Conservation (phyloP, 2,329 filamentous ascomycete species). For the Taxawa tesnikishii region DNA sequence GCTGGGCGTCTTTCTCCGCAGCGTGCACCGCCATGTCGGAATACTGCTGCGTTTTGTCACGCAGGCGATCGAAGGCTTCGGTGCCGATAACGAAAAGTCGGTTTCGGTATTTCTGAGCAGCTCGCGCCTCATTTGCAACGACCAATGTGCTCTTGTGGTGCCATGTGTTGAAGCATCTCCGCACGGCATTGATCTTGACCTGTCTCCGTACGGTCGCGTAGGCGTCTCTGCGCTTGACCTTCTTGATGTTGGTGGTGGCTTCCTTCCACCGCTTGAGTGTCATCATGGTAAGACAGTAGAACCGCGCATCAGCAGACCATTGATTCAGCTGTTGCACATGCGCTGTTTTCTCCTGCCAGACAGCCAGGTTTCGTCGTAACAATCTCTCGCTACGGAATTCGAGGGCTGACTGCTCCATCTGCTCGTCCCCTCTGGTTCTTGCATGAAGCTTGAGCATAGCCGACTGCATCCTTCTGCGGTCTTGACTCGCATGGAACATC, state of each 20-base stretch:
- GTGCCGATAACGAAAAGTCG: constrained; percentile 20
- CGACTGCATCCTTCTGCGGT: constrained; percentile 13
- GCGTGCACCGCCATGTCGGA: constrained; percentile 21
- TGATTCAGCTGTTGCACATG: constrained; percentile 35
- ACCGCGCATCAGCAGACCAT: constrained; percentile 43
- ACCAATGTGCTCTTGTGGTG: constrained; percentile 20
- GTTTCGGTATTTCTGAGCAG: constrained; percentile 21
- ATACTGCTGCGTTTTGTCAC: constrained; percentile 13
- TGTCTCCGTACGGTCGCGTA: constrained; percentile 42
- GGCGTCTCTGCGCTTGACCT: constrained; percentile 40
- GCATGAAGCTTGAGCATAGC: constrained; percentile 17
- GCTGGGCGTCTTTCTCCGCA: constrained; percentile 9
- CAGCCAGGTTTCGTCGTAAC: constrained; percentile 23
- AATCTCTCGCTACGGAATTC: constrained; percentile 29
- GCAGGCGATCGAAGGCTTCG: constrained; percentile 24
- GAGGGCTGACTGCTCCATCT: constrained; percentile 23
- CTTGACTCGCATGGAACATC: constrained; percentile 15
- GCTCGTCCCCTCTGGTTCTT: constrained; percentile 17
- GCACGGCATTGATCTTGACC: constrained; percentile 42
- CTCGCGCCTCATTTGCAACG: constrained; percentile 25
- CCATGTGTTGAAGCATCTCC: constrained; percentile 27
- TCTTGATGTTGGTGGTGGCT: constrained; percentile 36
- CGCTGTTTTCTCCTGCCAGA: constrained; percentile 22
- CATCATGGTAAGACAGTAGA: constrained; percentile 41
- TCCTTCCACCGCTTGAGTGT: constrained; percentile 39